Base-by-base conservation (phyloP, 1,284 basidiomycete species). In the Golubevia pallescens region DNA sequence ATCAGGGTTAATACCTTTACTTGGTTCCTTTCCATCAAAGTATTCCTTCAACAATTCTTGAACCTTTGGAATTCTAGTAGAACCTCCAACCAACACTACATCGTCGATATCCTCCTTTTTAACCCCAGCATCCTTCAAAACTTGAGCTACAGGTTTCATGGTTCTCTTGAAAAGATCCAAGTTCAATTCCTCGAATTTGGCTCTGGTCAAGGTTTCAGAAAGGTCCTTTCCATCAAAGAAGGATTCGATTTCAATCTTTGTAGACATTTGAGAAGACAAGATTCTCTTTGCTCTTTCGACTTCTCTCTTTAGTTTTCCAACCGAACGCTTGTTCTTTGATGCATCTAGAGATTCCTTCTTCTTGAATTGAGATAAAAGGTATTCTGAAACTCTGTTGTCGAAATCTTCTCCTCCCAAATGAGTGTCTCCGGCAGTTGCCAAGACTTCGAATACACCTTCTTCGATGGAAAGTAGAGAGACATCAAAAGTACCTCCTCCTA, bases 371-470 rank as follows among this genome's bases (percentile, higher is more conserved):
- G 83, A 81, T 69, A 84, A 71, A 51, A 84, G 66, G 75, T 83
- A 79, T 57, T 83, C 79, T 54, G 74, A 71, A 54, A 78, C 71
- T 62, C 93, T 91, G 90, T 98, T 98, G 88, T 98, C 96, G 82
- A 98, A 99, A 88, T 98, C 95, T 88, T 98, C 95, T 89, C 96
- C 95, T 88, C 95, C 95, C 87, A 98, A 90, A 88, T 98, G 95
- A 70, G 95, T 99, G 89, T 98, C 96, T 90, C 95, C 96, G 70
- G 96, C 95, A 72, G 95, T 98, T 70, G 96, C 94, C 89, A 97
- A 96, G 87, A 98, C 95, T 88, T 97, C 95, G 88, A 98, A 99
- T 87, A 99, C 95, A 87, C 95, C 95, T 88, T 97, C 95, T 87
- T 97, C 94, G 72, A 98, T 97, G 71, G 95, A 95, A 77, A 99